These are phyloP conservation scores for Ajuga chamaepitys DNA, from an alignment of 257 asterid species.

Conservation along the genomic window DNA sequence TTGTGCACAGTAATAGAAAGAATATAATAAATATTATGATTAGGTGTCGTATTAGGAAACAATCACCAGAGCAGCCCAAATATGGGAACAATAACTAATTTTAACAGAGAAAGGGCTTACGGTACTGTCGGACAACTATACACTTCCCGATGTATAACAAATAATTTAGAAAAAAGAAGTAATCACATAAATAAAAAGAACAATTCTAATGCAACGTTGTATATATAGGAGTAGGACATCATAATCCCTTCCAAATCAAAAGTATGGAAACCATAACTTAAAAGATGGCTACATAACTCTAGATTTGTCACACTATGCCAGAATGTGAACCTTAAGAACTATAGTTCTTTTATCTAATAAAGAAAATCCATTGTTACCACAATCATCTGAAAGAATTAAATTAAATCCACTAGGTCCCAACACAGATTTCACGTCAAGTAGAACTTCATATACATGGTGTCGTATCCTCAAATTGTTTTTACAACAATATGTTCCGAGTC, in stretches of 20 bases:
- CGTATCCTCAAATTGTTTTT: not conserved
- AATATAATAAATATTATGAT: not conserved
- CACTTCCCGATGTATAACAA: not conserved
- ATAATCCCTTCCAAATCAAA: conserved; percentile 7
- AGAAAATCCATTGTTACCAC: not conserved
- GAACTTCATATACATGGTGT: not conserved
- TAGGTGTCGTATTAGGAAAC: not conserved
- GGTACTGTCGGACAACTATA: not conserved
- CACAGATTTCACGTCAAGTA: not conserved
- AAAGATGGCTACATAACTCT: not conserved
- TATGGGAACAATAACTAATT: not conserved
- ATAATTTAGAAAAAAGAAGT: not conserved
- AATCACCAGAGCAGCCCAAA: not conserved
- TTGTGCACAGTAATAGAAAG: not conserved
- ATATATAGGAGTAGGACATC: not conserved
- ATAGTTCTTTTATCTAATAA: not conserved
- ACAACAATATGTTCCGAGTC: not conserved
- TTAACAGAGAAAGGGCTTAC: not conserved
- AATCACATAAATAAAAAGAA: no score
- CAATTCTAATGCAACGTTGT: not conserved
- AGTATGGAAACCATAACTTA: conserved; percentile 1
- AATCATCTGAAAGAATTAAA: not conserved
- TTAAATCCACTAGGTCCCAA: not conserved
- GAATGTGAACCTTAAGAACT: conserved; percentile 8
- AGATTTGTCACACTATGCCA: not conserved